Evolutionary conservation across 805 yeast species (phyloP), one percentile per base, ranked within the genome.

Genomic region (Yarrowia divulgata): DNA sequence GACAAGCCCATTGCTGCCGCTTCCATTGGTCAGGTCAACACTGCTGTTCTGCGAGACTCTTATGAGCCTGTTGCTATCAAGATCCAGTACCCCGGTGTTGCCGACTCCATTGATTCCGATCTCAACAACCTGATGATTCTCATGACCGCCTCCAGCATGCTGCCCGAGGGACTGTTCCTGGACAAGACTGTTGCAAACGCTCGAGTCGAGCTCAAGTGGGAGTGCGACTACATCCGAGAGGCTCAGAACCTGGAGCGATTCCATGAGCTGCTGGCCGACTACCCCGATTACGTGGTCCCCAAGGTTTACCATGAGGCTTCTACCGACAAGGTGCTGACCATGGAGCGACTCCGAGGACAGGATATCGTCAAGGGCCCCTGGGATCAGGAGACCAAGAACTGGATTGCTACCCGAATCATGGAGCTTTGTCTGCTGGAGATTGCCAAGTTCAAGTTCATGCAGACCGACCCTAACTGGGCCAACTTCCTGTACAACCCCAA

Each of bases 391-490:
- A 86, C 89, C 8, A 87, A 85, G 71, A 82, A 95, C 79, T 90
- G 90, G 87, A 88, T 95, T 67, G 96, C 97, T 18, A 85, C 91
- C 3, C 85, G 89, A 72, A 88, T 95, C 67, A 90, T 95, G 97
- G 85, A 91, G 72, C 82, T 95, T 50, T 93, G 97, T 75, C 81
- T 95, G 60, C 82, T 85, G 73, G 99, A 95, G 79, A 90, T 95
- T 77, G 91, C 93, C 14, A 81, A 85, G 73, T 93, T 90, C 81
- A 85, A 85, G 75, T 94, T 89, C 80, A 95, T 95, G 99, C 99
- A 95, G 80, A 94, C 98, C 0, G 99, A 95, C 80, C 99, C 99
- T 66, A 95, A 95, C 78, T 95, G 99, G 99, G 98, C 99, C 55
- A 95, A 95, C 78, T 95, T 95, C 80, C 80, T 95, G 70, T 93